phyloP scores from a whole-genome alignment of 1,284 basidiomycete genomes.

The Taiwanofungus camphoratus region DNA sequence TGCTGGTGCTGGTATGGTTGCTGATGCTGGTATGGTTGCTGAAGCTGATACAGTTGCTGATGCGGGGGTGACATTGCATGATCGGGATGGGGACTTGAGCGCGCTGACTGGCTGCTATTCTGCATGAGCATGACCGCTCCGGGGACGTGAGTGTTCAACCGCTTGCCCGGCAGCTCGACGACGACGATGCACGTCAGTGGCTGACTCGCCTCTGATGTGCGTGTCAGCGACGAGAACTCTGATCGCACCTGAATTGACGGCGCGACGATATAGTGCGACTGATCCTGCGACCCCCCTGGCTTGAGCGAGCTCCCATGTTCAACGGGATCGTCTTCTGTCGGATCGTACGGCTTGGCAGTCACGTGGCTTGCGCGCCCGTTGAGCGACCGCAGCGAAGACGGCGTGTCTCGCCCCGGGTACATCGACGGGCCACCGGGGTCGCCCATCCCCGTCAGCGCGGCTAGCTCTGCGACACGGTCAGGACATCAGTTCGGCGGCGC shows the following conservation, averaged over 20 bases:
- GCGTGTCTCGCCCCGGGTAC: constrained; percentile 65
- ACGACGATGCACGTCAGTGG: constrained; percentile 87
- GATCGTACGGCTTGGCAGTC: constrained; percentile 52
- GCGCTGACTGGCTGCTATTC: constrained; percentile 16
- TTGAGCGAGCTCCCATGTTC: constrained; percentile 52
- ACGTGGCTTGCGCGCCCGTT: constrained; percentile 29
- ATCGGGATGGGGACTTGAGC: constrained; percentile 18
- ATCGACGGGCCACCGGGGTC: constrained; percentile 46
- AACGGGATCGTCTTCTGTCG: constrained; percentile 75
- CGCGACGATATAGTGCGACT: constrained; percentile 69
- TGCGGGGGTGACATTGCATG: constrained; percentile 15
- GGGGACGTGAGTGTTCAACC: constrained; percentile 49
- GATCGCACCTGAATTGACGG: constrained; percentile 86
- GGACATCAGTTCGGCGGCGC: background rate
- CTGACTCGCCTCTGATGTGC: constrained; percentile 66
- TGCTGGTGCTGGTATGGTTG: constrained; percentile 11
- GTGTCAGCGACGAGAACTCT: constrained; percentile 79
- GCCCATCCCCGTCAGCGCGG: constrained; percentile 84
- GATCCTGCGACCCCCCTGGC: constrained; percentile 41
- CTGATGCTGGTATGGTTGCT: no score
- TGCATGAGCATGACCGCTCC: constrained; percentile 46
- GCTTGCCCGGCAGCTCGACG: constrained; percentile 79
- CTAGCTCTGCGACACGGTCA: constrained; percentile 58
- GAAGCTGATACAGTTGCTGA: constrained; percentile 19
- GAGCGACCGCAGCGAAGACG: constrained; percentile 31